A percentile compares a stretch with the other conserved stretches of the same genome.
Evolutionary conservation across 2,329 filamentous ascomycete species (phyloP).

Genomic region (Fusarium armeniacum): DNA sequence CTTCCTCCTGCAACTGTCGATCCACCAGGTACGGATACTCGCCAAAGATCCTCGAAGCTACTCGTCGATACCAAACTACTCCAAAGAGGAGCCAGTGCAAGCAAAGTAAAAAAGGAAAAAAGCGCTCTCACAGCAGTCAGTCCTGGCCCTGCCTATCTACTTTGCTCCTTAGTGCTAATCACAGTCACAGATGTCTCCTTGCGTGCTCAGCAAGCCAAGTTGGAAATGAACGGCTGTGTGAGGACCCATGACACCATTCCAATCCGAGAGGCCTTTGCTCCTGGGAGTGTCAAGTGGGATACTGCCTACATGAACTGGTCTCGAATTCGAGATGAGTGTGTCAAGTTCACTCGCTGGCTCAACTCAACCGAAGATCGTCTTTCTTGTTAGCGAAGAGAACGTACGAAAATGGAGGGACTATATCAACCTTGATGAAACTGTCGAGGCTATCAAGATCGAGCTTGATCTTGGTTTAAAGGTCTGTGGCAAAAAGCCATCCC

Average conservation of each 20-base stretch:
- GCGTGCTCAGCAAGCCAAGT: background rate
- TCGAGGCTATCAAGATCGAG: background rate
- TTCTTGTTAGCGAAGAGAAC: background rate
- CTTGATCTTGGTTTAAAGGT: background rate
- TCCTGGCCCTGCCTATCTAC: too few species aligned
- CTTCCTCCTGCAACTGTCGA: too few species aligned
- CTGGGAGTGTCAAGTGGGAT: background rate
- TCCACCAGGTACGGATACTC: too few species aligned
- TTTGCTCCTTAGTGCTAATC: too few species aligned
- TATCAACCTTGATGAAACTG: background rate
- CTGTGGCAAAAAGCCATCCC: background rate
- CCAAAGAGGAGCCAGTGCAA: too few species aligned
- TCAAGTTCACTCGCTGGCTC: background rate
- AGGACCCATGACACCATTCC: background rate
- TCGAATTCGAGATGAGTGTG: background rate
- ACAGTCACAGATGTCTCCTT: background rate
- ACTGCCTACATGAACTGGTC: background rate
- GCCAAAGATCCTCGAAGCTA: too few species aligned
- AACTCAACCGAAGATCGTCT: background rate
- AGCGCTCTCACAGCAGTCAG: too few species aligned
- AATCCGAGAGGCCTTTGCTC: background rate
- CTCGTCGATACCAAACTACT: too few species aligned
- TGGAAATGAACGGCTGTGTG: background rate
- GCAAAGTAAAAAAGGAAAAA: too few species aligned
- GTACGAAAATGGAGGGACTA: background rate